phyloP scores from a whole-genome alignment of 306 rosid genomes.

The Acacia crassicarpa region DNA sequence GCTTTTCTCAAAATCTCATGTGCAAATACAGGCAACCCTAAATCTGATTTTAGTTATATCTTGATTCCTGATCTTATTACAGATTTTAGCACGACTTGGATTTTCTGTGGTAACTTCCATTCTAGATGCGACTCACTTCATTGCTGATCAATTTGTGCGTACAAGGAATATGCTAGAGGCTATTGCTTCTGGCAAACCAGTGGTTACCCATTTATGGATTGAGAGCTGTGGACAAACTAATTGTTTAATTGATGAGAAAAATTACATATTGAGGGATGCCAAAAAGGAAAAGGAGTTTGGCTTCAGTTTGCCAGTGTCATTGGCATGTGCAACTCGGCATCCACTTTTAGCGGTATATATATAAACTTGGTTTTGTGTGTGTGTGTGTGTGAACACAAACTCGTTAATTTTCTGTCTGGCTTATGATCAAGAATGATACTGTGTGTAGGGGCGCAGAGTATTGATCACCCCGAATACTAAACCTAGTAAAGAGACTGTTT shows the following conservation, averaged over 20 bases:
- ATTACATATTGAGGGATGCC: constrained; percentile 69
- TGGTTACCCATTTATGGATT: constrained; percentile 92
- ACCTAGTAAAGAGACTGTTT: constrained; percentile 76
- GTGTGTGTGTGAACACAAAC: neutral
- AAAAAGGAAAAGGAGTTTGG: constrained; percentile 93
- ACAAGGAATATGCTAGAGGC: constrained; percentile 95
- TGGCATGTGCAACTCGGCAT: constrained; percentile 62
- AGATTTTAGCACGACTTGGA: constrained; percentile 79
- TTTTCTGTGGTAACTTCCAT: constrained; percentile 66
- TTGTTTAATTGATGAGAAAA: constrained; percentile 87
- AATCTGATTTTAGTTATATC: constrained; percentile 27
- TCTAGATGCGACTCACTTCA: constrained; percentile 86
- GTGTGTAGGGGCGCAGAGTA: constrained; percentile 76
- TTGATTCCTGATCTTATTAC: constrained; percentile 37
- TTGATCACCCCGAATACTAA: constrained; percentile 80
- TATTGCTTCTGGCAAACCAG: constrained; percentile 86
- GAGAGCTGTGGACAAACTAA: constrained; percentile 94
- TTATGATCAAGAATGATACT: constrained; percentile 24
- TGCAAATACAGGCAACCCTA: constrained; percentile 5
- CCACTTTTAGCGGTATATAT: constrained; percentile 67
- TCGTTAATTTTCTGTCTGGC: constrained; percentile 28
- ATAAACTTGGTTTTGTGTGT: neutral
- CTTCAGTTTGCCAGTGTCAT: constrained; percentile 80
- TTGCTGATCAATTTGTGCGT: constrained; percentile 85
- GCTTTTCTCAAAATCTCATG: constrained; percentile 11